Evolutionary conservation across 2,329 filamentous ascomycete genomes (phyloP).

Genomic region (Fusarium cicatricum): DNA sequence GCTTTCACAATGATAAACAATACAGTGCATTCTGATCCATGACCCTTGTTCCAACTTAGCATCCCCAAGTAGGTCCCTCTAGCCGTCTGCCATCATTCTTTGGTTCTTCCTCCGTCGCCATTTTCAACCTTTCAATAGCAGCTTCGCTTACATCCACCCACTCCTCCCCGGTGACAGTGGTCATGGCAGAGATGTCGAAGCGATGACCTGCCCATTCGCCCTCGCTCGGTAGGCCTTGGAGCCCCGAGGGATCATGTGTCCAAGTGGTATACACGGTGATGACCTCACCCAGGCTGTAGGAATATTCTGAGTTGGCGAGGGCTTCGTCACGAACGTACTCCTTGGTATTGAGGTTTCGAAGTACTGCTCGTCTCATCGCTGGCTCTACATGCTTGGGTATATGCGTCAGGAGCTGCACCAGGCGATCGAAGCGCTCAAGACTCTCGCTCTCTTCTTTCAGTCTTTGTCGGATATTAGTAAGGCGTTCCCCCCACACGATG

Average conservation of each 20-base stretch:
- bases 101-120: not conserved
- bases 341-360: constrained; percentile 20
- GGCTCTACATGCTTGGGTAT: not conserved
- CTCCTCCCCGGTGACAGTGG: not conserved
- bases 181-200: constrained; percentile 6
- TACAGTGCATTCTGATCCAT: no score
- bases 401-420: not conserved
- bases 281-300: constrained; percentile 8
- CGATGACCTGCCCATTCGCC: not conserved
- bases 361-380: not conserved
- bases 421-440: not conserved
- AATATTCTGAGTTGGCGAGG: not conserved
- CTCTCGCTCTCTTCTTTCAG: not conserved
- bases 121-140: not conserved
- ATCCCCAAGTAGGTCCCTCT: not conserved
- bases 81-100: not conserved
- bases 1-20: no score
- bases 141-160: not conserved
- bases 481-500: not conserved
- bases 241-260: not conserved
- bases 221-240: not conserved
- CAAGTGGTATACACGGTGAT: not conserved
- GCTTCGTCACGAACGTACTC: constrained; percentile 7
- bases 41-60: not conserved
- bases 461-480: not conserved